Percentiles rank a stretch among this genome's conserved stretches.
Evolutionary conservation across 2,329 filamentous ascomycete species (phyloP).

Genomic region (Microsporum audouinii): DNA sequence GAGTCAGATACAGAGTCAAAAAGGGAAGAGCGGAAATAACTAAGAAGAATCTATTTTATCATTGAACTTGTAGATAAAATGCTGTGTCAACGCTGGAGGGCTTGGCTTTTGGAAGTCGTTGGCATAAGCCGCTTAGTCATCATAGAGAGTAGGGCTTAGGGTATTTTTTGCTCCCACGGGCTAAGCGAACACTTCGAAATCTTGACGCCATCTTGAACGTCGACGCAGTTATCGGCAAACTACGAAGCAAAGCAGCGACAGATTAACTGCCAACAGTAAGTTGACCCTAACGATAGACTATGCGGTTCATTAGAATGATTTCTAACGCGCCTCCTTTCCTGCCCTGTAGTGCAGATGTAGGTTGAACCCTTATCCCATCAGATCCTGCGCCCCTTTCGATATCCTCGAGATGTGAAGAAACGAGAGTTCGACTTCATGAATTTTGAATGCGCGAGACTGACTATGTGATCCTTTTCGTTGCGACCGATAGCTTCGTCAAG

Average conservation of each 20-base stretch:
- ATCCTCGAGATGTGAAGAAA: conserved; percentile 17
- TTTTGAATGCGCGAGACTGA: background rate
- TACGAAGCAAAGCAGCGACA: conserved; percentile 19
- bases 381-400: conserved; percentile 11
- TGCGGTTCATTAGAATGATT: conserved; percentile 6
- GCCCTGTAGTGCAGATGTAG: conserved; percentile 76
- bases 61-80: background rate
- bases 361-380: conserved; percentile 28
- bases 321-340: conserved; percentile 38
- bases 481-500: conserved; percentile 52
- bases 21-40: background rate
- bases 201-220: conserved; percentile 8
- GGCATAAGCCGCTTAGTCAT: background rate
- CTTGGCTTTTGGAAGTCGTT: too few relatives aligned
- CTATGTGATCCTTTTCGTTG: conserved; percentile 10
- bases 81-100: background rate
- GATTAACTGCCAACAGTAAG: conserved; percentile 38
- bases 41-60: background rate
- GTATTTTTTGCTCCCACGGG: conserved; percentile 27
- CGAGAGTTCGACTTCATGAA: conserved; percentile 14
- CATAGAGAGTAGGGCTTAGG: conserved; percentile 30
- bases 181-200: conserved; percentile 36
- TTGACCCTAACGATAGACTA: conserved; percentile 12
- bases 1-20: conserved; percentile 23
- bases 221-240: conserved; percentile 22